These are phyloP conservation scores for Naematelia encephala DNA, from an alignment of 768 basidiomycete genomes.

Conservation along the genomic window DNA sequence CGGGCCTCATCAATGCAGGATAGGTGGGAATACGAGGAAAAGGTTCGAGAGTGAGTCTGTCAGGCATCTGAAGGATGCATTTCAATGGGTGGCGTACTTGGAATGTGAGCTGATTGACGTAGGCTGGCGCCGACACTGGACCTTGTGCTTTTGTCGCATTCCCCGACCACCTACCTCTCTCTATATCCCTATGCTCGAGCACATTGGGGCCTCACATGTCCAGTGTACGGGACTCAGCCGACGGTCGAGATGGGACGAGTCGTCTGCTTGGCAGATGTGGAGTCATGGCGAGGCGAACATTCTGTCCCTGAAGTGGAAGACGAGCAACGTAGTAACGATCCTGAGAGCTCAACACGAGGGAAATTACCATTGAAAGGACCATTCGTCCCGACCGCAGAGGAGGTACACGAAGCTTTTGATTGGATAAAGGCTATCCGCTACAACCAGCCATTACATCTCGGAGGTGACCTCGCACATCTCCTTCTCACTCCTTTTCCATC, in stretches of 20 bases:
- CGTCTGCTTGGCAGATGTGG: constrained; percentile 81
- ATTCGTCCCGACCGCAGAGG: constrained; percentile 70
- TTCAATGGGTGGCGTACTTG: too few relatives aligned
- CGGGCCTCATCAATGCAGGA: constrained; percentile 22
- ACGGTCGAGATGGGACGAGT: constrained; percentile 94
- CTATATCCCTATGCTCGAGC: constrained; percentile 90
- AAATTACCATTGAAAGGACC: constrained; percentile 50
- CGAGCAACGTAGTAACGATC: constrained; percentile 5
- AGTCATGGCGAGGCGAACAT: constrained; percentile 58
- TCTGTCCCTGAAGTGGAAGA: constrained; percentile 23
- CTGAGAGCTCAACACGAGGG: constrained; percentile 15
- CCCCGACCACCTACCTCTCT: constrained; percentile 81
- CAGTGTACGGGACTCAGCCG: constrained; percentile 89
- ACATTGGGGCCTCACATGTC: constrained; percentile 80
- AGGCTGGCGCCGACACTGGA: constrained; percentile 78
- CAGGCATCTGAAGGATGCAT: neutral
- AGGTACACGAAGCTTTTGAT: constrained; percentile 91
- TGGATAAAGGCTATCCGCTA: constrained; percentile 87
- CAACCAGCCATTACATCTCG: constrained; percentile 90
- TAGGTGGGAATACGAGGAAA: constrained; percentile 45
- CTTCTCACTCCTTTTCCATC: constrained; percentile 83
- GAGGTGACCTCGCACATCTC: constrained; percentile 58
- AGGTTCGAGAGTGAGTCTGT: constrained; percentile 46
- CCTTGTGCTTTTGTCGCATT: constrained; percentile 90
- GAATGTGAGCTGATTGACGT: too few relatives aligned